A percentile compares a stretch with the other conserved stretches of the same genome.
Conservation (phyloP, 2,329 filamentous ascomycete species). For the Incumbomyces delicatus region DNA sequence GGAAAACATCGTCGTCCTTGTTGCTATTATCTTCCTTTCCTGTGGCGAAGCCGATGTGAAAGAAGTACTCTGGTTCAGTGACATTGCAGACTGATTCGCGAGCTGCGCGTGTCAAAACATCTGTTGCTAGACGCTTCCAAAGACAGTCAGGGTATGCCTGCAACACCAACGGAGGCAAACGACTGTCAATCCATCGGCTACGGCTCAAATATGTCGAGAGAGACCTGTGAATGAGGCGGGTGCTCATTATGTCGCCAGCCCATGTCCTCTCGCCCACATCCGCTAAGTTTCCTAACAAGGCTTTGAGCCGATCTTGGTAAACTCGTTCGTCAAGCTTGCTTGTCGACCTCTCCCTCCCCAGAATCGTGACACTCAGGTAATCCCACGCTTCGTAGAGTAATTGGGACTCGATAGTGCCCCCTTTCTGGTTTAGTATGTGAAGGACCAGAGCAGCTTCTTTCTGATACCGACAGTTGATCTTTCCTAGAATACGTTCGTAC, state of each 20-base stretch:
- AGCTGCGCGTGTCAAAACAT: background rate
- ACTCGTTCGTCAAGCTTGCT: background rate
- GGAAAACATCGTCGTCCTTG: no score
- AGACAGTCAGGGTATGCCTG: background rate
- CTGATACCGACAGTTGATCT: constrained; percentile 1
- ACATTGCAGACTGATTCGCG: background rate
- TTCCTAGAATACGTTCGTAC: constrained; percentile 8
- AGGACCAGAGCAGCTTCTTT: constrained; percentile 5
- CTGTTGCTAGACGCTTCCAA: background rate
- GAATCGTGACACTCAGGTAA: background rate
- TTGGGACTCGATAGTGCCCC: background rate
- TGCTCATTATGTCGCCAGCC: background rate
- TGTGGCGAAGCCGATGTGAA: no score
- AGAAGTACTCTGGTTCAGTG: no score
- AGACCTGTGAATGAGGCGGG: background rate
- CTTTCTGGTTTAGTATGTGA: background rate
- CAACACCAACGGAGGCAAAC: background rate
- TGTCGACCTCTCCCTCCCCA: background rate
- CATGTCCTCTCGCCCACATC: background rate
- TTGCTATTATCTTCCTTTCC: no score
- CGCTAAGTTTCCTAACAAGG: background rate
- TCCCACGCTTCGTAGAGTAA: background rate
- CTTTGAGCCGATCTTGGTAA: background rate
- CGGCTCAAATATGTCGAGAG: background rate
- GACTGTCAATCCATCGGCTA: background rate